phyloP scores from a whole-genome alignment of 257 asterid species.

The Nicotiana undulata region DNA sequence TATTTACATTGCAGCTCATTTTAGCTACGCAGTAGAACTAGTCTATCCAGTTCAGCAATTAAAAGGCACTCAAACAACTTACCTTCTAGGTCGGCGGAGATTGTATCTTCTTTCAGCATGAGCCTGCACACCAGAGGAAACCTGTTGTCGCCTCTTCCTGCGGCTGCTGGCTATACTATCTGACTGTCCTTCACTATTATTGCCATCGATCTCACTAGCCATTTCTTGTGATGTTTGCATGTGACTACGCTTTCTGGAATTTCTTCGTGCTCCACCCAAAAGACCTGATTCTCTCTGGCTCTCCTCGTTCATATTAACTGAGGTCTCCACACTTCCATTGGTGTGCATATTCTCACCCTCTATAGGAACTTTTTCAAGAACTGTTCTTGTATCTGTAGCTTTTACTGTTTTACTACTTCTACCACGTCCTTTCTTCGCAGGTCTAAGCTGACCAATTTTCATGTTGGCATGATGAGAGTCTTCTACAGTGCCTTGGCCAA shows the following conservation, averaged over 20 bases:
- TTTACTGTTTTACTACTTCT: constrained; percentile 33
- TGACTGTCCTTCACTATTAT: constrained; percentile 56
- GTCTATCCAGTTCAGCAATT: neutral
- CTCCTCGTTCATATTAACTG: constrained; percentile 42
- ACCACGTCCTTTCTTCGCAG: constrained; percentile 32
- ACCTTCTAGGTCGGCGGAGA: constrained; percentile 71
- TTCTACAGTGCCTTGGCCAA: constrained; percentile 35
- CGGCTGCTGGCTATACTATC: constrained; percentile 53
- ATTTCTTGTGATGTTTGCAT: constrained; percentile 38
- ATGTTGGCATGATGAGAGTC: constrained; percentile 36
- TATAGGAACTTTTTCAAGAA: neutral
- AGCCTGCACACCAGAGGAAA: constrained; percentile 35
- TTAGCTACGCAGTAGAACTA: neutral
- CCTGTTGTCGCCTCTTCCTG: constrained; percentile 64
- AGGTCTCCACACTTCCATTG: constrained; percentile 45
- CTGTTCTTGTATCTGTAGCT: constrained; percentile 22
- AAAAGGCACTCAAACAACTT: constrained; percentile 16
- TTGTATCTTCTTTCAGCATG: constrained; percentile 70
- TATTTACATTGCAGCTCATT: neutral
- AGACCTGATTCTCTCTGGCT: constrained; percentile 51
- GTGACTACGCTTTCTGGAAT: constrained; percentile 56
- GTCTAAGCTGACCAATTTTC: constrained; percentile 25
- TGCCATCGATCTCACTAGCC: constrained; percentile 42
- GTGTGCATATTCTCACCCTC: constrained; percentile 18
- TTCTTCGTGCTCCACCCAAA: constrained; percentile 25